Evolutionary conservation across 2,329 filamentous ascomycete genomes (phyloP).

Genomic region (Penicillium sp.): DNA sequence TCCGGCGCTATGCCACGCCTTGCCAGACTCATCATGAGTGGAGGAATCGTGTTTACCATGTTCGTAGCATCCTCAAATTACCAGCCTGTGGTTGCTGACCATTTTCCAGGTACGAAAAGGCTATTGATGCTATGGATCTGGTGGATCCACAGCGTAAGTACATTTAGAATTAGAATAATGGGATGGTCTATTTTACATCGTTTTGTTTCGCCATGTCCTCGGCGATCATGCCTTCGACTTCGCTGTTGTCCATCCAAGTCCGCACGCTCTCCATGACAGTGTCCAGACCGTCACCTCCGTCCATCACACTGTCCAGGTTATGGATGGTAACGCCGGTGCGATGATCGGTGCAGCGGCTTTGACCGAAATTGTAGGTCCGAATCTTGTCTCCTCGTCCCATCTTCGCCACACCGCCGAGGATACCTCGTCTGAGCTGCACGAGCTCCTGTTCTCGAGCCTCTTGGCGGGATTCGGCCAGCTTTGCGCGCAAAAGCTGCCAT

Average conservation of each 20-base stretch:
- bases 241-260: constrained; percentile 72
- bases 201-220: constrained; percentile 57
- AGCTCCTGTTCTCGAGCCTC: constrained; percentile 84
- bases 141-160: constrained; percentile 83
- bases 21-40: constrained; percentile 82
- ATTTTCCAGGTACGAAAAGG: constrained; percentile 75
- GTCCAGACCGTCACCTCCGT: constrained; percentile 71
- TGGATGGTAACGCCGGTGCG: constrained; percentile 77
- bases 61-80: constrained; percentile 42
- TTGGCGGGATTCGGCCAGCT: constrained; percentile 75
- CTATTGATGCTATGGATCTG: constrained; percentile 80
- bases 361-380: constrained; percentile 80
- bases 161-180: constrained; percentile 54
- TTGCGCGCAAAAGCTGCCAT: constrained; percentile 80
- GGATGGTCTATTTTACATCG: constrained; percentile 16
- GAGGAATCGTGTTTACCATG: constrained; percentile 97
- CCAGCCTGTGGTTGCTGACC: constrained; percentile 12
- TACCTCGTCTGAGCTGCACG: constrained; percentile 71
- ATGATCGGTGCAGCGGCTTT: constrained; percentile 86
- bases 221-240: constrained; percentile 69
- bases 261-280: constrained; percentile 76
- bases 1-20: constrained; percentile 85
- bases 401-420: constrained; percentile 72
- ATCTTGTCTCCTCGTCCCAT: constrained; percentile 94
- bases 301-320: constrained; percentile 77